A percentile compares a stretch with the other conserved stretches of the same genome.
These are phyloP conservation scores for Phoma herbarum DNA, from an alignment of 2,329 filamentous ascomycete genomes.

Conservation along the genomic window DNA sequence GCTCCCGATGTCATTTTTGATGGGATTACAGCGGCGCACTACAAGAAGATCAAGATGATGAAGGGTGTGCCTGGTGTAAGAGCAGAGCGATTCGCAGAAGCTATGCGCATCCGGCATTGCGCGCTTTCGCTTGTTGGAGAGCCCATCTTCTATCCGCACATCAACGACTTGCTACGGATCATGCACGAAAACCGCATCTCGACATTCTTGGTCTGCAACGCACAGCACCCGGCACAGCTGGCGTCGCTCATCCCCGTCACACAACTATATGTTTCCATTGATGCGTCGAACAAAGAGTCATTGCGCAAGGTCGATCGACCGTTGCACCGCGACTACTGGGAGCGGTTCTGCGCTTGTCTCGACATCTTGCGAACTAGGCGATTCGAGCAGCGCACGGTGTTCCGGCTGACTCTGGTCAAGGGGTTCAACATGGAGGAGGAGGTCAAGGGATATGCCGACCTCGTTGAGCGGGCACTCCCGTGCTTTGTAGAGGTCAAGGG, in stretches of 20 bases:
- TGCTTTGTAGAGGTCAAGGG: slow-evolving; percentile 97
- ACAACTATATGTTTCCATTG: slow-evolving; percentile 95
- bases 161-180: slow-evolving; percentile 88
- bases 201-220: slow-evolving; percentile 95
- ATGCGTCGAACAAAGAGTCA: slow-evolving; percentile 88
- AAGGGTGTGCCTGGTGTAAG: slow-evolving; percentile 91
- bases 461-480: slow-evolving; percentile 85
- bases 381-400: slow-evolving; percentile 89
- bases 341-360: slow-evolving; percentile 89
- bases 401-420: slow-evolving; percentile 93
- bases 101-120: slow-evolving; percentile 92
- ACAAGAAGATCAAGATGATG: slow-evolving; percentile 98
- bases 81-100: slow-evolving; percentile 90
- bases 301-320: slow-evolving; percentile 90
- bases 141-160: slow-evolving; percentile 98
- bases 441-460: slow-evolving; percentile 85
- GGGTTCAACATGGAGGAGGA: slow-evolving; percentile 98
- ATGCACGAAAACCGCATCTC: slow-evolving; percentile 88
- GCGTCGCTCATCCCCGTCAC: slow-evolving; percentile 84
- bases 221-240: slow-evolving; percentile 92
- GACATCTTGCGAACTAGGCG: slow-evolving; percentile 87
- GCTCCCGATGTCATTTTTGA: slow-evolving; percentile 88
- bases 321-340: slow-evolving; percentile 96
- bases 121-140: slow-evolving; percentile 92
- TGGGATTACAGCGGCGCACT: slow-evolving; percentile 90